phyloP scores from a whole-genome alignment of 768 basidiomycete species.

The Lactifluus subvellereus region DNA sequence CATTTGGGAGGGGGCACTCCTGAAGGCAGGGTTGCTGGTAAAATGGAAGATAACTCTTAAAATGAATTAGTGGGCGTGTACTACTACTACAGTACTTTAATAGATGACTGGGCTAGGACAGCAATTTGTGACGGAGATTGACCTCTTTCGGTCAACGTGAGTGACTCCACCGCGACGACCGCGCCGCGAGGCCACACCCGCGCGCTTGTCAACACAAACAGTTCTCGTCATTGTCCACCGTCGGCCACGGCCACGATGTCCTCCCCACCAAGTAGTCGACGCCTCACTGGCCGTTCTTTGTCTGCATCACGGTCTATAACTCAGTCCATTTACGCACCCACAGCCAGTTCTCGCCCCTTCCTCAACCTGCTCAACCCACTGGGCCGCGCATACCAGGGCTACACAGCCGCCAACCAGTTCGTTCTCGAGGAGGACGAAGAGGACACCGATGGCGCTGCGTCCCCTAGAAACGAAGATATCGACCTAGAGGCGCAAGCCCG shows the following conservation, averaged over 20 bases:
- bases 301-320: conserved; percentile 25
- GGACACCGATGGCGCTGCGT: conserved; percentile 38
- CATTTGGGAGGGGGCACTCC: neutral
- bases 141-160: neutral
- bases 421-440: conserved; percentile 70
- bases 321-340: conserved; percentile 34
- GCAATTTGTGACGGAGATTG: neutral
- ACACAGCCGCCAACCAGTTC: conserved; percentile 66
- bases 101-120: neutral
- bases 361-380: conserved; percentile 80
- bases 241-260: conserved; percentile 17
- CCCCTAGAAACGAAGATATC: conserved; percentile 35
- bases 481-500: conserved; percentile 52
- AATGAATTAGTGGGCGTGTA: neutral
- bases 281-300: conserved; percentile 22
- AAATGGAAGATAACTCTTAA: conserved; percentile 7
- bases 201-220: neutral
- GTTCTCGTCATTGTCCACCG: neutral
- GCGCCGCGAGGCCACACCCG: neutral
- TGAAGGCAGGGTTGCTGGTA: neutral
- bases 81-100: neutral
- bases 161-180: neutral
- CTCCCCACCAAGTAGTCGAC: conserved; percentile 26
- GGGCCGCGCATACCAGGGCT: conserved; percentile 67
- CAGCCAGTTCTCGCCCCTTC: conserved; percentile 68